Conservation (phyloP, 495 filamentous ascomycete genomes). For the Penicillium mononematosum region DNA sequence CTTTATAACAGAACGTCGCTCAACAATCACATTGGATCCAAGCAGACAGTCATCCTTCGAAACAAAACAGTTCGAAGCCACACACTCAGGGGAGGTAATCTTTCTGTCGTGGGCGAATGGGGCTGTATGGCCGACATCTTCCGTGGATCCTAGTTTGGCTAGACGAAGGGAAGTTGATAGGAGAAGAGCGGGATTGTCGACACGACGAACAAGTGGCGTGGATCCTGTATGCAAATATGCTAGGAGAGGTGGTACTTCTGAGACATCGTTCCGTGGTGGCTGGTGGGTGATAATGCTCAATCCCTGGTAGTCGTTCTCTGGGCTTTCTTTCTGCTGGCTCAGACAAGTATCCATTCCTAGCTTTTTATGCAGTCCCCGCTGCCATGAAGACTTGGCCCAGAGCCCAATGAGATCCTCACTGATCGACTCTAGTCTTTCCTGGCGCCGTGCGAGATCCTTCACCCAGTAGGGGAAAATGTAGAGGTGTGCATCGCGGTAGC, state of each 20-base stretch:
- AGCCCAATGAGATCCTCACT: slow-evolving; percentile 3
- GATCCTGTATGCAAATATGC: neutral
- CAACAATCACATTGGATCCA: neutral
- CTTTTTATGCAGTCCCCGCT: neutral
- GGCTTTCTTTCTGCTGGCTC: neutral
- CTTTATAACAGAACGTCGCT: neutral
- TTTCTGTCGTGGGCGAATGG: slow-evolving; percentile 2
- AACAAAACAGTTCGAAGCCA: neutral
- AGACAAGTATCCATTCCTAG: neutral
- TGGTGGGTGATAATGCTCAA: neutral
- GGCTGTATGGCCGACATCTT: neutral
- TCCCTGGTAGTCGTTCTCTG: neutral
- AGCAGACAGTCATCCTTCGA: neutral
- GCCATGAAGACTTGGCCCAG: slow-evolving; percentile 1
- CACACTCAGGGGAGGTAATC: neutral
- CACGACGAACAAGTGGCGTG: neutral
- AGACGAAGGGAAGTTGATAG: neutral
- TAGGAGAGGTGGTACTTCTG: neutral
- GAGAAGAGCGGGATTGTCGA: slow-evolving; percentile 3
- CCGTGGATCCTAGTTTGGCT: neutral
- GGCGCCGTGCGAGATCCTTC: neutral
- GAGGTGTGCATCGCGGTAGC: slow-evolving; percentile 5
- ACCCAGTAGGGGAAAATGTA: slow-evolving; percentile 4
- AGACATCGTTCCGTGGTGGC: too few relatives aligned
- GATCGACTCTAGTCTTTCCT: neutral